Base-by-base conservation (phyloP, 768 basidiomycete species). In the Suillus weaverae region DNA sequence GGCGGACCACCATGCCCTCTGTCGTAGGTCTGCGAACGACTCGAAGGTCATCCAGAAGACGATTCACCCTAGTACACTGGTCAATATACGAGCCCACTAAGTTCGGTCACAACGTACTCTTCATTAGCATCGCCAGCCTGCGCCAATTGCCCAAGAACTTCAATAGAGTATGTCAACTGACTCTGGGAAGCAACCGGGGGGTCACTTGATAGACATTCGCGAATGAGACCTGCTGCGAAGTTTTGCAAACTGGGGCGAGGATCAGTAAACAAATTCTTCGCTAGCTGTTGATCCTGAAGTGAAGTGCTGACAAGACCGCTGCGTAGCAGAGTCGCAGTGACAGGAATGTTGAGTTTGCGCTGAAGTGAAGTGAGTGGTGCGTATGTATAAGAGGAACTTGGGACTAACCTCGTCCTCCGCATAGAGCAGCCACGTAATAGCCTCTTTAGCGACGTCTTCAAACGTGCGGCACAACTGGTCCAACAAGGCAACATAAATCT, bases 281-380 rank as follows among this genome's bases (percentile, higher is more conserved):
- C 94, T 44, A 99, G 80, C 74, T 96, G 94, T 67, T 91, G 89
- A 75, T 99, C 97, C 72, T 94, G 89, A 43, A 95, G 86, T 18
- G 81, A 80, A 38, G 88, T 81, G 67, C 85, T 87, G 73, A 99
- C 84, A 30, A 99, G 85, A 59, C 91, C 89, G 62, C 92, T 92
- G 51, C 91, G 87, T 62, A 99, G 80, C 43, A 99, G 84, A 2
- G 94, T 92, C 35, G 94, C 88, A 0, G 95, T 97, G 68, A 97
- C 97, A 13, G 95, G 87, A 13, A 99, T 89, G 72, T 98, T 98
- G 79, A 92, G 91, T 79, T 99, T 99, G 70, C 97, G 94, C 94
- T 96, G 70, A 56, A 64, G 38, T 18, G 66, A 62, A 50, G 54
- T 69, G 44, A 69, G 62, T 1, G 51, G 41, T 43, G 56, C 50